Evolutionary conservation across 352 stramenopile genomes (phyloP).

Genomic region (Phytopythium kandeliae): DNA sequence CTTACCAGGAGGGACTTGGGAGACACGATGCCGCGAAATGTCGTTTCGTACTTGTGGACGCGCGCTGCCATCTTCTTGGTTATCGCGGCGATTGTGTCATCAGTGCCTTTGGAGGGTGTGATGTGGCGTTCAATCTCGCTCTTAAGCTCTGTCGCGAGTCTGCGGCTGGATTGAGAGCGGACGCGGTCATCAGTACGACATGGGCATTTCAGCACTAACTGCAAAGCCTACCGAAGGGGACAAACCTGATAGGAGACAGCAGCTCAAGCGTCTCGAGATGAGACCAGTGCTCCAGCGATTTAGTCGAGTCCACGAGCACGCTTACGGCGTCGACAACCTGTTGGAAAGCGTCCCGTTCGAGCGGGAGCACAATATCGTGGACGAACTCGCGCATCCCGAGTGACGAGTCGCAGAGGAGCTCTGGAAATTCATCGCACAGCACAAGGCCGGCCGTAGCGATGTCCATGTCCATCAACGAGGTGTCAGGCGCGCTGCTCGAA

Average conservation of each 20-base stretch:
- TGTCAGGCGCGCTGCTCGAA: conserved; percentile 19
- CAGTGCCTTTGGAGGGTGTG: conserved; percentile 9
- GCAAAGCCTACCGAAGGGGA: too few relatives aligned
- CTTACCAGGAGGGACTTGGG: conserved; percentile 39
- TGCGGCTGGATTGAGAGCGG: conserved; percentile 4
- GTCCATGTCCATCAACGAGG: conserved; percentile 22
- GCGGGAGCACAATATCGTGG: conserved; percentile 17
- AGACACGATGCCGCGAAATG: conserved; percentile 28
- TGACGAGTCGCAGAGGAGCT: conserved; percentile 13
- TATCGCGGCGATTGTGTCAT: conserved; percentile 19
- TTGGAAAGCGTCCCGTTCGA: conserved; percentile 54
- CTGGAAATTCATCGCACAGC: conserved; percentile 37
- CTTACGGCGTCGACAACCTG: conserved; percentile 46
- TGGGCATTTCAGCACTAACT: too few relatives aligned
- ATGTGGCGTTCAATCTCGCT: conserved; percentile 33
- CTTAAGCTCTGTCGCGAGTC: conserved; percentile 26
- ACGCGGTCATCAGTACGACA: too few relatives aligned
- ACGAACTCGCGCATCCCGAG: conserved; percentile 24
- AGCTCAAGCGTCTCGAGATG: conserved; percentile 7
- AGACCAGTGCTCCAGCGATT: conserved; percentile 16
- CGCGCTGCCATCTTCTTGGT: conserved; percentile 43
- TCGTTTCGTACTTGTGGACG: conserved; percentile 25
- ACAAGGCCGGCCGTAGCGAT: conserved; percentile 27
- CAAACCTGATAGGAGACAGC: conserved; percentile 32
- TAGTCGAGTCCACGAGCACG: conserved; percentile 15